A percentile compares a stretch with the other conserved stretches of the same genome.
Conservation (phyloP, 176 grass and related monocot genomes). For the Aegilops tauschii region DNA sequence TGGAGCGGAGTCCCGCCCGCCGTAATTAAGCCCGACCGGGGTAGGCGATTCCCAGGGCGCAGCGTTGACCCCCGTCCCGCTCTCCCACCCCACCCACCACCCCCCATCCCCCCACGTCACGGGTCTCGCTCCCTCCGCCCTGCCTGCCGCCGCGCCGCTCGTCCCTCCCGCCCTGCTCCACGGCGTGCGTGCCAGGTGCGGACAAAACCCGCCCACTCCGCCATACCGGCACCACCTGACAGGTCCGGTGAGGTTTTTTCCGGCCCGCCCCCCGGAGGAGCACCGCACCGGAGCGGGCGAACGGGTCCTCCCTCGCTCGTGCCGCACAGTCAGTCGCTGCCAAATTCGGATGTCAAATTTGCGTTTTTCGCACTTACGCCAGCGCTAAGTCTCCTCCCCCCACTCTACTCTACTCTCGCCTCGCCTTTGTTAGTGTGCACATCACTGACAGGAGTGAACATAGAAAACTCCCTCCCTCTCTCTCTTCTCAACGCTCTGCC, state of each 20-base stretch:
- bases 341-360: conserved; percentile 15
- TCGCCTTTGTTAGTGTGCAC: conserved; percentile 5
- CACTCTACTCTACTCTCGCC: neutral
- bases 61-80: conserved; percentile 51
- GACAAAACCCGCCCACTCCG: conserved; percentile 36
- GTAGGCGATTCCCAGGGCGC: conserved; percentile 1
- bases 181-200: conserved; percentile 32
- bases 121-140: neutral
- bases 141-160: too few relatives aligned
- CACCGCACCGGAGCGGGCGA: neutral
- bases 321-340: neutral
- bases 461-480: neutral
- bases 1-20: neutral
- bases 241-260: neutral
- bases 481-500: neutral
- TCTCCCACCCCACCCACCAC: conserved; percentile 3
- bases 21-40: conserved; percentile 1
- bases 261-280: neutral
- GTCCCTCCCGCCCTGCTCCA: neutral
- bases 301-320: neutral
- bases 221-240: conserved; percentile 22
- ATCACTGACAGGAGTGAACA: conserved; percentile 22
- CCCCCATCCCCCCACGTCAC: conserved; percentile 45
- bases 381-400: neutral
- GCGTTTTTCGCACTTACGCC: neutral